A percentile compares a stretch with the other conserved stretches of the same genome.
Evolutionary conservation across 2,329 filamentous ascomycete genomes (phyloP).

Genomic region (Botrytis porri): DNA sequence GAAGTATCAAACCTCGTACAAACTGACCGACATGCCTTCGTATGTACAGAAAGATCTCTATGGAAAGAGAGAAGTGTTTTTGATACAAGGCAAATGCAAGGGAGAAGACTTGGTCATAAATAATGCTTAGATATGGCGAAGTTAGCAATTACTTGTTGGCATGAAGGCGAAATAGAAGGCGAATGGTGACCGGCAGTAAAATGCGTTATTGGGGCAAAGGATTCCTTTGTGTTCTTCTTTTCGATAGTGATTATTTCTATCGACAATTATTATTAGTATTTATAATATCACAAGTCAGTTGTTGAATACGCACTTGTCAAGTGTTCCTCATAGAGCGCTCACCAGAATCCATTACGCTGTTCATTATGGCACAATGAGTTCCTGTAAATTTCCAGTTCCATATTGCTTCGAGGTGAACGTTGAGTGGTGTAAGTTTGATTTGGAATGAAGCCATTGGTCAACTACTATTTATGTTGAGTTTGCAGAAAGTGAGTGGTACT

Average conservation of each 20-base stretch:
- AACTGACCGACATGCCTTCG: not conserved
- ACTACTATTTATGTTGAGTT: not conserved
- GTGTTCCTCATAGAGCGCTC: accelerated
- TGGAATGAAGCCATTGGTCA: not conserved
- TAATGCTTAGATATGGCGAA: not conserved
- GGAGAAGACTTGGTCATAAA: not conserved
- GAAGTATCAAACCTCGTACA: not conserved
- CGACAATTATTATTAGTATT: accelerated
- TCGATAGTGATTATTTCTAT: not conserved
- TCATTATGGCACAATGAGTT: not conserved
- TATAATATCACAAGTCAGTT: not conserved
- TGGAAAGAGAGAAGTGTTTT: not conserved
- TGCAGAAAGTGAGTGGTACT: not conserved
- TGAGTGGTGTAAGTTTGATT: not conserved
- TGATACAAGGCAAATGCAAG: not conserved
- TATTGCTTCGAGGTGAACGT: no score
- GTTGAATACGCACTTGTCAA: not conserved
- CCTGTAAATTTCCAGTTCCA: not conserved
- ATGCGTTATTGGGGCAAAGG: accelerated
- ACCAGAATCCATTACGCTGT: not conserved
- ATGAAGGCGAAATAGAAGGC: not conserved
- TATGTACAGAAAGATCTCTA: not conserved
- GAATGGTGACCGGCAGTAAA: not conserved
- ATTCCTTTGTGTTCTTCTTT: accelerated
- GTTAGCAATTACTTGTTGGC: not conserved